Evolutionary conservation across 148 eudicot genomes (phyloP), one percentile per base, ranked within the genome.

Genomic region (Camellia sinensis): DNA sequence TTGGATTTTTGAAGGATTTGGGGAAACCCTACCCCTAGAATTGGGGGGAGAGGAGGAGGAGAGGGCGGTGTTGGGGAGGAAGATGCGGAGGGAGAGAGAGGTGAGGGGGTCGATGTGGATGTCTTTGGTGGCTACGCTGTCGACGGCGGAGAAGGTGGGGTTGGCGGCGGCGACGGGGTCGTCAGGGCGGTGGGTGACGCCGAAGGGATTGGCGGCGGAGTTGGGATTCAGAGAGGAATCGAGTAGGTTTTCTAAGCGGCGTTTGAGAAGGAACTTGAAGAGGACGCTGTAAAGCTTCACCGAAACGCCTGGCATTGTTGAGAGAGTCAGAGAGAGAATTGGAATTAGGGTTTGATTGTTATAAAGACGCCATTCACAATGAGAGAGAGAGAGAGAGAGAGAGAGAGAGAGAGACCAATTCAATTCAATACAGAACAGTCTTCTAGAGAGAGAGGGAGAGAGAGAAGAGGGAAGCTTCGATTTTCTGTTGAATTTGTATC

Each of bases 91-190:
- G 18, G 97, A 88, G 17, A 96, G 89, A 3, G 97, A 88, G 11
- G 91, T 90, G n/a, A 87, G 67, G 2, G 98, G 85, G 67, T 96
- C 97, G 77, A 96, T 87, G 77, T 96, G 99, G 75, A 96, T 84
- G 70, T 96, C 99, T 67, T 96, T 96, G 69, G 99, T 92, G 53
- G 99, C 99, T n/a, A 96, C 92, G 0, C 98, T 95, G 67, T 95
- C 89, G 17, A 22, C 37, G 41, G 67, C 89, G 44, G 96, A 79
- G 60, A 96, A 96, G 40, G 84, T 84, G 29, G 99, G 98, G 57
- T 92, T 96, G 0, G 89, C 85, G 40, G 98, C 87, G 17, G 89
- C 92, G 22, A 86, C 79, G 7, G 90, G 67, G 50, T 96, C 99
- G 2, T 92, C 97, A 14, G 94, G 87, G 1, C 99, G 91, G 0